Evolutionary conservation across 1,139 yeast genomes (phyloP), one percentile per base, ranked within the genome.

Genomic region (Diutina mesorugosa): DNA sequence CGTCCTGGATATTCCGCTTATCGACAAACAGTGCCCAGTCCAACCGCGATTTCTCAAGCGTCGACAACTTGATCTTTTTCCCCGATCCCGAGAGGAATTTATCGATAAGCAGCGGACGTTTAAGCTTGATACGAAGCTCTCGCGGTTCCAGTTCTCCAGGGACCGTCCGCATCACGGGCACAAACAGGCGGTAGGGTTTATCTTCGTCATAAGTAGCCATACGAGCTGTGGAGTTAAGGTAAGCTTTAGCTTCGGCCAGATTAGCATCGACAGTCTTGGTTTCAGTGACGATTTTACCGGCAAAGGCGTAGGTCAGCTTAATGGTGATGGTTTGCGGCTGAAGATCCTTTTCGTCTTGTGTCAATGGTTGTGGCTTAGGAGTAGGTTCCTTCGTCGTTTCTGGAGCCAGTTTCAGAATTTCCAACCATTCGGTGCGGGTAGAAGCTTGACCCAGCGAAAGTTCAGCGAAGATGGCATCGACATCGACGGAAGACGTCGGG

Each of bases 11-110:
- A 59, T 91, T 90, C 61, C 85, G 84, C 63, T 85, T 78, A 69
- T 93, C 98, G 26, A 95, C 97, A 71, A 88, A 91, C 59, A 90
- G 83, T 0, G 96, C 95, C 97, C 99, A 93, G 69, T 93, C 99
- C 58, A 93, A 76, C 60, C 96, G 77, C 2, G 96, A 88, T 68
- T 93, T 93, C 67, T 95, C 98, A 60, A 93, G 73, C 0, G 99
- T 95, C 21, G 96, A 88, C 60, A 95, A 75, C 67, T 90, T 91
- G 54, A 84, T 83, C 58, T 70, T 69, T 59, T 72, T 73, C 7
- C 74, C 72, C 45, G 65, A 66, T 0, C 69, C 57, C 3, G 66
- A 58, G 52, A 76, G 60, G 56, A 76, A 75, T 63, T 74, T 90
- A 62, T 90, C 97, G 35, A 90, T 74, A 55, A 91, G 71, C 6